Percentiles rank a stretch among this genome's conserved stretches.
These are phyloP conservation scores for Teratosphaeria zuluensis DNA, from an alignment of 2,329 filamentous ascomycete species.

Conservation along the genomic window DNA sequence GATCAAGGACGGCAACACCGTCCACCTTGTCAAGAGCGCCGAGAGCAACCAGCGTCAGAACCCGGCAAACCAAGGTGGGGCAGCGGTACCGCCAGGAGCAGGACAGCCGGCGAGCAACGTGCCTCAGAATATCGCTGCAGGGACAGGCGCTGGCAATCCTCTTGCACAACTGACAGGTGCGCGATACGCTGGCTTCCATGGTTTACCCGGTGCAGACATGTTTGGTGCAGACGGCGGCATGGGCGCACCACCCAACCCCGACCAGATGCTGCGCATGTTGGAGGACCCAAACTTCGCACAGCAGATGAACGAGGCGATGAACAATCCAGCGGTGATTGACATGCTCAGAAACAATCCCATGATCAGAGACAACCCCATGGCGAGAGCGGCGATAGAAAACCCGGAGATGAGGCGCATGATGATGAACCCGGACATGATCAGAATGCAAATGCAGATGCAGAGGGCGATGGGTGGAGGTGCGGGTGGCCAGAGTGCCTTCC, in stretches of 20 bases:
- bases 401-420: slow-evolving; percentile 87
- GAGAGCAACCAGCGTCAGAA: slow-evolving; percentile 67
- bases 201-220: slow-evolving; percentile 74
- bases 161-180: slow-evolving; percentile 86
- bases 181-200: slow-evolving; percentile 83
- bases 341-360: slow-evolving; percentile 57
- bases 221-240: slow-evolving; percentile 95
- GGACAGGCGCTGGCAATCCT: slow-evolving; percentile 72
- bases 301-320: slow-evolving; percentile 86
- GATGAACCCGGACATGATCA: slow-evolving; percentile 76
- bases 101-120: slow-evolving; percentile 50
- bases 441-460: slow-evolving; percentile 75
- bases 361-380: slow-evolving; percentile 83
- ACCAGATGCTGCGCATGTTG: slow-evolving; percentile 75
- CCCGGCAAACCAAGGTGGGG: slow-evolving; percentile 40
- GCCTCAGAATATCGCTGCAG: slow-evolving; percentile 69
- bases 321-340: slow-evolving; percentile 89
- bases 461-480: slow-evolving; percentile 49
- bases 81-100: slow-evolving; percentile 29
- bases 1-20: slow-evolving; percentile 90
- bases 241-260: slow-evolving; percentile 74
- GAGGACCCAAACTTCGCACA: slow-evolving; percentile 79
- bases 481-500: slow-evolving; percentile 53
- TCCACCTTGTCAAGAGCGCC: slow-evolving; percentile 94
- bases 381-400: slow-evolving; percentile 76